phyloP scores from a whole-genome alignment of 2,329 filamentous ascomycete genomes.

The Triangularia verruculosa region DNA sequence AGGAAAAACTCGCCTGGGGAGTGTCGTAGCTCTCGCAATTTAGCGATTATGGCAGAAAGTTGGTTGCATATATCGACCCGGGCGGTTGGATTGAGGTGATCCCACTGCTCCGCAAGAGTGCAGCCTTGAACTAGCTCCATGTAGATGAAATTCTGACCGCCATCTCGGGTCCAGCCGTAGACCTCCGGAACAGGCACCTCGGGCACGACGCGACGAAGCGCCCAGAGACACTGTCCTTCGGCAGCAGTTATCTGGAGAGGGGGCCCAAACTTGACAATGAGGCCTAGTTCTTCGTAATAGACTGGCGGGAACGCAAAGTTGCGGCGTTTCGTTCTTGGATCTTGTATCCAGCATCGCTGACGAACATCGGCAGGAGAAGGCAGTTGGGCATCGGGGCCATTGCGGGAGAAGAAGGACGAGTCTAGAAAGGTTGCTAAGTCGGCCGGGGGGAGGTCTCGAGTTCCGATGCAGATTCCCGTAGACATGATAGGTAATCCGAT shows the following conservation, averaged over 20 bases:
- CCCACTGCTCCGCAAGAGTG: slow-evolving; percentile 22
- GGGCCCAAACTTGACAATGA: slow-evolving; percentile 33
- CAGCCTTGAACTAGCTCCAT: slow-evolving; percentile 27
- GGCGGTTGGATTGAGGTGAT: slow-evolving; percentile 15
- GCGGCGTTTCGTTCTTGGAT: background rate
- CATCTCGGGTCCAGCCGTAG: slow-evolving; percentile 25
- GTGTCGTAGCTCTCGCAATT: slow-evolving; percentile 16
- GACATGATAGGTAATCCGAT: background rate
- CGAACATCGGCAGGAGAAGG: slow-evolving; percentile 1
- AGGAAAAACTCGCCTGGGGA: slow-evolving; percentile 9
- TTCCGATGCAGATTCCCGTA: background rate
- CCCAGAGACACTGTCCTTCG: slow-evolving; percentile 27
- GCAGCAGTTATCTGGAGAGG: slow-evolving; percentile 23
- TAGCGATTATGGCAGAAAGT: slow-evolving; percentile 20
- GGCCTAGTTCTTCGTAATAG: slow-evolving; percentile 9
- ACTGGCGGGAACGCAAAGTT: slow-evolving; percentile 1
- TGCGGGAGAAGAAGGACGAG: slow-evolving; percentile 3
- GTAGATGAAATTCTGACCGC: slow-evolving; percentile 30
- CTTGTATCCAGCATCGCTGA: background rate
- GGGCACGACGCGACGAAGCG: slow-evolving; percentile 12
- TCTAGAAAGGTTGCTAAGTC: background rate
- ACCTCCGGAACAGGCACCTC: slow-evolving; percentile 25
- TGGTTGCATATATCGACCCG: slow-evolving; percentile 22
- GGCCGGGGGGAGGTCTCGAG: slow-evolving; percentile 1
- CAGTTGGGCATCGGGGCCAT: background rate